These are phyloP conservation scores for Podospora comata DNA, from an alignment of 495 filamentous ascomycete genomes.

Conservation along the genomic window DNA sequence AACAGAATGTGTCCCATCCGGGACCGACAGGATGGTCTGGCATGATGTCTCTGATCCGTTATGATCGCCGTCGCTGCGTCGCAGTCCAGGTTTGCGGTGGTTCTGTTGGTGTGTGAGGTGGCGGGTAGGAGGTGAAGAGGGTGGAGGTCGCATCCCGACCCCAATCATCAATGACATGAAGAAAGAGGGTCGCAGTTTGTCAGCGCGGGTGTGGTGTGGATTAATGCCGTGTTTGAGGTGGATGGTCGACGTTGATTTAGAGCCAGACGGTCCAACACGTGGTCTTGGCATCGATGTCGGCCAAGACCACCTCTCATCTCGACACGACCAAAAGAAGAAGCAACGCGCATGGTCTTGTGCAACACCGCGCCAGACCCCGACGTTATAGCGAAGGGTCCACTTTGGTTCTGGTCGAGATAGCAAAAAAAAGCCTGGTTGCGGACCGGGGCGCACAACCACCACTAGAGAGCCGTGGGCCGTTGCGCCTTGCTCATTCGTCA, in stretches of 20 bases:
- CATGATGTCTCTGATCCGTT: background rate
- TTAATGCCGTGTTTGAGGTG: background rate
- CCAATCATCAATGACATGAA: background rate
- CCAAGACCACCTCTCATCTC: slow-evolving; percentile 4
- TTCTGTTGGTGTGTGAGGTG: background rate
- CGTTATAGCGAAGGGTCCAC: background rate
- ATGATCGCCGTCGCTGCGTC: background rate
- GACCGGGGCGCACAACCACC: background rate
- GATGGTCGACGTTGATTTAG: slow-evolving; percentile 3
- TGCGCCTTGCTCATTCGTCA: slow-evolving; percentile 1
- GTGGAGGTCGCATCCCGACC: background rate
- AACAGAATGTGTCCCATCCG: background rate
- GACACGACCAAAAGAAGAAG: slow-evolving; percentile 1
- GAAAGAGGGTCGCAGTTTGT: background rate
- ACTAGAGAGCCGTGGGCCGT: slow-evolving; percentile 2
- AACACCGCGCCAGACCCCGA: background rate
- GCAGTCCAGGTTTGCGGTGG: background rate
- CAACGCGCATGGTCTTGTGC: slow-evolving; percentile 1
- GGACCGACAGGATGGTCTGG: background rate
- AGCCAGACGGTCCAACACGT: slow-evolving; percentile 16
- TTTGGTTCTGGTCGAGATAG: background rate
- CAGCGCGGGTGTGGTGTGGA: slow-evolving; percentile 1
- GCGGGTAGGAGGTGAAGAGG: background rate
- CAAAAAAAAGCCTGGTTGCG: background rate
- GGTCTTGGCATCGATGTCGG: slow-evolving; percentile 18